Evolutionary conservation across 768 basidiomycete species (phyloP), one percentile per base, ranked within the genome.

Genomic region (Pisolithus tinctorius): DNA sequence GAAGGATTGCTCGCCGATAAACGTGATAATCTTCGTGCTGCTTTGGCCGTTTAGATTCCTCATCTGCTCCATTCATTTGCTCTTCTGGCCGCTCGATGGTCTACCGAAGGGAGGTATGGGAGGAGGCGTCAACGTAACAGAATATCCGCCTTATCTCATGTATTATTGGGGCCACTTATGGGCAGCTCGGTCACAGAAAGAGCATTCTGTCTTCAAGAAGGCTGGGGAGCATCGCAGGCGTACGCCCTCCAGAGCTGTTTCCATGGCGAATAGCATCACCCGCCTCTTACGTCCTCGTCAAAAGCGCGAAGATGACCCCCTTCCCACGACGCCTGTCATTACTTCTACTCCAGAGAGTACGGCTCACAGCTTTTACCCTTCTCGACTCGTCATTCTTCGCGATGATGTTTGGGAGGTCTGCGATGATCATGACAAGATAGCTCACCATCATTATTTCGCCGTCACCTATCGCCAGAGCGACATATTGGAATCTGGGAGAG

Each of bases 381-480:
- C 56, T 10, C 10, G 46, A 2, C 44, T 60, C 20, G 29, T 55
- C 3, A 43, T 60, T 9, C 39, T 34, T 26, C 37, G 51, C 14
- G 6, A 5, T n/a, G 20, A 48, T 2, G 38, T 20, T 20, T 20
- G 20, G 20, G 20, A 20, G 20, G 20, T 20, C 20, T 20, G 20
- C 20, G 20, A 20, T 20, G 20, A 20, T 20, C 20, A 20, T 20
- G 20, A 20, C 20, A 20, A 20, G 20, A 20, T 20, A 20, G 20
- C 20, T 20, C 20, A 20, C 20, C 20, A 20, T 20, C 20, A 20
- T 20, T 20, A 20, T 20, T 20, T 60, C 34, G 56, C 53, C n/a
- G 55, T 60, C n/a, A 58, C 59, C 4, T 60, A 53, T 51, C 51
- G 49, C 6, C 50, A 53, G 13, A 10, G 36, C 0, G 53, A 60